These are phyloP conservation scores for Fusarium equiseti DNA, from an alignment of 2,329 filamentous ascomycete genomes.

Conservation along the genomic window DNA sequence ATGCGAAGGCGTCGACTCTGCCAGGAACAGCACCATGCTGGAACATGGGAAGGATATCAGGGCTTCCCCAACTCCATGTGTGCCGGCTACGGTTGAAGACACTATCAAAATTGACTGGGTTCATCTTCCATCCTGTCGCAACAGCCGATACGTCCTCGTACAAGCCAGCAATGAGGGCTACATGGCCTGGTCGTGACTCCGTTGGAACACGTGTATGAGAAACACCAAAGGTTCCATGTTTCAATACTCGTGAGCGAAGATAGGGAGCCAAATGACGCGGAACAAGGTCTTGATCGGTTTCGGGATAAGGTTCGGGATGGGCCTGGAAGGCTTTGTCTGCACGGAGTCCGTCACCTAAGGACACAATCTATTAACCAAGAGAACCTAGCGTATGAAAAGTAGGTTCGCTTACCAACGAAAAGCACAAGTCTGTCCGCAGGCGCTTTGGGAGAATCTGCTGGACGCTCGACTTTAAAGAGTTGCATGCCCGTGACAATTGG, in stretches of 20 bases:
- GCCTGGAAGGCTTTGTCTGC: constrained; percentile 98
- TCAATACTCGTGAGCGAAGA: constrained; percentile 86
- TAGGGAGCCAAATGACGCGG: constrained; percentile 90
- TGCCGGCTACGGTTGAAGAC: constrained; percentile 97
- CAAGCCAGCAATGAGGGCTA: constrained; percentile 93
- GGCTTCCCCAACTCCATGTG: constrained; percentile 99
- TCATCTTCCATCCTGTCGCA: constrained; percentile 97
- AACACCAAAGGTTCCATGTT: constrained; percentile 94
- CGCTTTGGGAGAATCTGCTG: constrained; percentile 66
- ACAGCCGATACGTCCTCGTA: constrained; percentile 99
- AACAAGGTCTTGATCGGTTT: constrained; percentile 72
- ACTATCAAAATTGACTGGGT: constrained; percentile 98
- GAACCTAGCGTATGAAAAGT: neutral
- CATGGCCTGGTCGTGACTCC: constrained; percentile 95
- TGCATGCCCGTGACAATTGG: constrained; percentile 97
- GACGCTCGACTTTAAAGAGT: constrained; percentile 77
- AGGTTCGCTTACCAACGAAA: constrained; percentile 80
- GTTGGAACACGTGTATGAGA: constrained; percentile 97
- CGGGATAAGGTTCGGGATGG: constrained; percentile 85
- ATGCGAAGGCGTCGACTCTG: constrained; percentile 86
- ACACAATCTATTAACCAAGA: constrained; percentile 19
- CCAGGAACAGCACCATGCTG: constrained; percentile 90
- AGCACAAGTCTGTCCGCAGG: constrained; percentile 92
- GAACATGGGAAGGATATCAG: constrained; percentile 98
- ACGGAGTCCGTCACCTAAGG: constrained; percentile 84